Conservation (phyloP, 805 yeast genomes). For the Debaryomyces maramus region DNA sequence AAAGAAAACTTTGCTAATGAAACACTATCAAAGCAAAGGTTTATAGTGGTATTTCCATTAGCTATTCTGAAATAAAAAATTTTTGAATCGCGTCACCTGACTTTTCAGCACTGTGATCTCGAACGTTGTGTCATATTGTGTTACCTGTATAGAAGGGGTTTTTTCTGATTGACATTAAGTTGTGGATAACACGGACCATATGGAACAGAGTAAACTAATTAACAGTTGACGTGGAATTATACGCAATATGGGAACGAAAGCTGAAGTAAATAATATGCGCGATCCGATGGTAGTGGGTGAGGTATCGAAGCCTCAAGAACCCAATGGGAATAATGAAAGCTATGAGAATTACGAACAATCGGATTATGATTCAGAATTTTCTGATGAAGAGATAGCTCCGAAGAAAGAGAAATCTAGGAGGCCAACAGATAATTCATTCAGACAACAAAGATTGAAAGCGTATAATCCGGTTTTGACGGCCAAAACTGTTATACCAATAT, state of each 20-base stretch:
- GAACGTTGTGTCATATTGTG: too few species aligned
- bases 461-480: slow-evolving; percentile 48
- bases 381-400: slow-evolving; percentile 44
- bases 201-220: too few species aligned
- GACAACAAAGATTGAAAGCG: slow-evolving; percentile 56
- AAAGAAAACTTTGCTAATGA: too few species aligned
- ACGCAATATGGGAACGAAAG: not conserved
- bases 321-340: not conserved
- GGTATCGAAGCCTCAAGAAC: not conserved
- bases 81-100: not conserved
- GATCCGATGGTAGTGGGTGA: not conserved
- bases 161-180: too few species aligned
- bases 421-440: slow-evolving; percentile 62
- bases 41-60: too few species aligned
- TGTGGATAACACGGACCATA: too few species aligned
- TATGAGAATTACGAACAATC: slow-evolving; percentile 7
- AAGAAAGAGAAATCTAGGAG: slow-evolving; percentile 53
- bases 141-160: too few species aligned
- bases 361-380: slow-evolving; percentile 41
- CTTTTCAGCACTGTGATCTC: not conserved
- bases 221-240: too few species aligned
- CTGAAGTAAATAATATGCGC: not conserved
- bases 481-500: slow-evolving; percentile 40
- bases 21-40: too few species aligned
- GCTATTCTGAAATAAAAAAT: too few species aligned